Evolutionary conservation across 768 basidiomycete genomes (phyloP), one percentile per base, ranked within the genome.

Genomic region (Tylopilus vinaceipallidus): DNA sequence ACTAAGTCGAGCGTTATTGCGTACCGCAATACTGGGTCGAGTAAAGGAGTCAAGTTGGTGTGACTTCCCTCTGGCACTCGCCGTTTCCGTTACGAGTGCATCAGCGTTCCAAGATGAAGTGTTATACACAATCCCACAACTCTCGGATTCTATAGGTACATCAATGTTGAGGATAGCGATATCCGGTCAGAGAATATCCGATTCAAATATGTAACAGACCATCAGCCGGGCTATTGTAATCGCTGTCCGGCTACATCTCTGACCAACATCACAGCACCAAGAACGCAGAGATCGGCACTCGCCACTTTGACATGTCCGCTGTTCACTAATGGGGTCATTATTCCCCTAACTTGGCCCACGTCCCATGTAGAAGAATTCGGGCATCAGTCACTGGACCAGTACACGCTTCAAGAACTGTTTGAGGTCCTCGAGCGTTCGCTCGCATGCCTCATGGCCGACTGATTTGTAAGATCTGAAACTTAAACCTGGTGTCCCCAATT

Each of bases 361-460:
- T 23, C 19, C 36, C 22, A 8, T n/a, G 36, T 11, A 41, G n/a
- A 23, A 27, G 35, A 2, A 7, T 19, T 8, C 20, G 36, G 19
- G 17, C 42, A 16, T 49, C 56, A 16, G 50, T 57, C 55, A 56
- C 45, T 50, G 43, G 26, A 79, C 78, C 16, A 88, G 62, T 26
- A 76, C 78, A 53, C 73, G 79, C 63, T 78, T 79, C 50, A 95
- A 72, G 82, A 90, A 95, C 13, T 61, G 69, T 57, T 76, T 80
- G 59, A 95, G 64, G 60, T 94, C 86, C 30, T 76, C 73, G 35
- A 93, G 71, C 60, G 93, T 91, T 66, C 80, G 61, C 41, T 74
- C 72, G 49, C 73, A 76, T 14, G 85, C 79, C 34, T 79, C 77
- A 58, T 97, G 94, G 7, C 75, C 79, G 56, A 90, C 68, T 11